Base-by-base conservation (phyloP, 179 eudicot species). In the Silene vulgaris region DNA sequence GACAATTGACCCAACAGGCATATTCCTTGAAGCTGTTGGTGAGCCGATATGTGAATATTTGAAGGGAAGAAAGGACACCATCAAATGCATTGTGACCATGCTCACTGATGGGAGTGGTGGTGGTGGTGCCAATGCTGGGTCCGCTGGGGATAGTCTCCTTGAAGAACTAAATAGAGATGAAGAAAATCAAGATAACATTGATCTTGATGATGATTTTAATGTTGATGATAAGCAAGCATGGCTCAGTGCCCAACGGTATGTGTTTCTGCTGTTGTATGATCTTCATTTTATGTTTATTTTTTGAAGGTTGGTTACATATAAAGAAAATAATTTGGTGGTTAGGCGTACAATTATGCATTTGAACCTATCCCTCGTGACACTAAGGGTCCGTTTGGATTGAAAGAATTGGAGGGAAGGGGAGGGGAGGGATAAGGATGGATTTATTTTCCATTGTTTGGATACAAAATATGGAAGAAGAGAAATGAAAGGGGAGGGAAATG, bases 11-110 rank as follows among this genome's bases (percentile, higher is more conserved):
- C 96, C 99, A 75, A 91, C 97, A 6, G 99, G 99, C 68, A 88
- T 95, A 72, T 92, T 95, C 81, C 99, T 95, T 77, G 99, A 95
- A 86, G 97, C 99, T 79, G 99, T 95, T 82, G 92, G 97, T 71
- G 99, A 92, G 81, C 99, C 99, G 65, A 92, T 92, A 80, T 88
- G 97, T 78, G 99, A 95, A 78, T 95, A 95, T 78, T 75, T 95
- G 60, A 95, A 84, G 81, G 97, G 99, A 59, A 89, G 99, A 80
- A 95, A 95, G 78, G 99, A 95, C 83, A 95, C 99, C 62, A 88
- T 95, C 67, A 95, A 95, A 84, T 95, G 97, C 84, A 89, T 95
- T 29, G 97, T 95, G 68, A 95, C 97, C 65, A 92, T 95, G 97
- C 93, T 95, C 76, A 95, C 99, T 81, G 99, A 95, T 86, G 97